Base-by-base conservation (phyloP, 2,329 filamentous ascomycete species). In the Colletotrichum noveboracense region DNA sequence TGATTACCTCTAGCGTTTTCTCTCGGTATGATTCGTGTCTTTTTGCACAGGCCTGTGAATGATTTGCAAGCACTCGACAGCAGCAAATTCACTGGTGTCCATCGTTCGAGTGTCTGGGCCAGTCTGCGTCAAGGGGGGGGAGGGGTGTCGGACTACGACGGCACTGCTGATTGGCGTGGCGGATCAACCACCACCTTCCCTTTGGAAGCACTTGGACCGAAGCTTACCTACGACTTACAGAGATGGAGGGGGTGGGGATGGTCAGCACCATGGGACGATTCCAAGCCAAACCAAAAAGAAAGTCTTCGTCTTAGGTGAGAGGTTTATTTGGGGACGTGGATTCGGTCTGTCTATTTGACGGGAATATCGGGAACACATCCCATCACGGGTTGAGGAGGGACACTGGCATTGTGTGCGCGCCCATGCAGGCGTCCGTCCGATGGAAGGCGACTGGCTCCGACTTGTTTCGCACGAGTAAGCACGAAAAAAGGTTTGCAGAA, bases 151-250 rank as follows among this genome's bases (percentile, higher is more conserved):
- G 56, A 34, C 67, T 64, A 67, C 70, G 56, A 61, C 34, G n/a
- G 28, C 6, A 61, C 30, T 56, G 38, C 60, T 52, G 36, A 52
- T 56, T 36, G 71, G 61, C 21, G 66, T 43, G 65, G 65, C 65
- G 65, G 58, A 69, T 48, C 64, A 38, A 52, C 36, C 26, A 58
- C 58, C 70, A 75, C 73, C 73, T 72, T 75, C 62, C 73, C 43
- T 48, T 73, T 73, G 28, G 43, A 73, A 64, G 64, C 34, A 58
- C 70, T 30, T 64, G 32, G 36, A 43, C 73, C 70, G 73, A 73
- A 73, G 73, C 73, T 75, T 43, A 62, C 68, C 32, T 43, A 18
- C 64, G 48, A 26, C 14, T 34, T 32, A 60, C 13, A 26, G 38
- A 30, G 12, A 10, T 24, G 32, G 60, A 30, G 34, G 43, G 21